Evolutionary conservation across 176 grass and related monocot species (phyloP), one percentile per base, ranked within the genome.

Genomic region (Puccinellia tenuiflora): DNA sequence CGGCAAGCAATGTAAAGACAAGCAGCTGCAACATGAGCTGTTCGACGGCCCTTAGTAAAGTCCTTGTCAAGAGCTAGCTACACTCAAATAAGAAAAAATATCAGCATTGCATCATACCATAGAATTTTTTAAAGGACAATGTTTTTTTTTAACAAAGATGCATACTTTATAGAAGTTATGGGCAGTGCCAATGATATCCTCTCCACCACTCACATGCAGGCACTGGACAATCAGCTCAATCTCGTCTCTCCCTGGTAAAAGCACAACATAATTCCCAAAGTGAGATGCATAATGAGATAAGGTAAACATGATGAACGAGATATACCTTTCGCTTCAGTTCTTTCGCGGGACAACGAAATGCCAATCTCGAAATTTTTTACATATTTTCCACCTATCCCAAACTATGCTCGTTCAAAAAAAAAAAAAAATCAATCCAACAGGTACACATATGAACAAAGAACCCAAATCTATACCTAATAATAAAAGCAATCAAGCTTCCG

Each of bases 1-100:
- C 95, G 79, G 81, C 95, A 98, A 26, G 95, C 90, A 69, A 98
- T 94, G 79, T 98, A 98, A 83, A 98, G 88, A 77, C 95, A 98
- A 80, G 87, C 86, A 79, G 92, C 92, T 70, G 88, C 92, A 87
- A 95, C 92, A 48, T 95, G 88, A 52, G 82, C 64, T 87, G 85
- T 91, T 79, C 79, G 88, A 46, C 90, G 90, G 2, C 95, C 92
- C 79, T 78, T 98, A 31, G 95, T 98, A 63, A 98, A 98, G 82
- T 84, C 82, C 37, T 84, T 88, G 28, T 94, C 95, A 38, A 97
- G 57, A 78, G 88, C 95, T 89, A 94, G 86, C 95, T 97, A 84
- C 83, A 87, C n/a, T 86, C 86, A 83, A 84, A 53, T 55, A 87
- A 84, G 38, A 76, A 81, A 20, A 81, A 64, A 76, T 75, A 75